Percentiles rank a stretch among this genome's conserved stretches.
These are phyloP conservation scores for Erigeron canadensis DNA, from an alignment of 129 eudicot species.

Conservation along the genomic window DNA sequence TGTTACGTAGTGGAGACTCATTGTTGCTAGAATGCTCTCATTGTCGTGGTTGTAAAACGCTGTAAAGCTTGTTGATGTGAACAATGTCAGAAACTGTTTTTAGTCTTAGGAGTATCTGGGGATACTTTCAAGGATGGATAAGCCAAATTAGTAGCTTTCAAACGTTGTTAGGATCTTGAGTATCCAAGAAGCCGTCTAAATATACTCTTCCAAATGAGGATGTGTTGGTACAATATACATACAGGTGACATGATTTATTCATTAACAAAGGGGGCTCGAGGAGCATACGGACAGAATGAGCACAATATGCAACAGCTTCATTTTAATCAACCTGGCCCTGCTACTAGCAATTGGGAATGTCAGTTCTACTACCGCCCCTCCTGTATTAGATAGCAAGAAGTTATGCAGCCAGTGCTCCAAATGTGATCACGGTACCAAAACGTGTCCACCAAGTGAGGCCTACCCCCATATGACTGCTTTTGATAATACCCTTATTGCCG, in stretches of 20 bases:
- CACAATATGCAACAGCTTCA: neutral
- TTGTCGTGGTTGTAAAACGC: conserved; percentile 2
- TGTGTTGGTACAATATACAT: neutral
- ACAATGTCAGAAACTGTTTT: conserved; percentile 20
- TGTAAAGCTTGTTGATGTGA: conserved; percentile 13
- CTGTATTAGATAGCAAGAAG: conserved; percentile 42
- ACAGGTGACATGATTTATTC: neutral
- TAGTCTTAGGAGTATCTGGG: conserved; percentile 5
- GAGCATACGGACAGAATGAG: conserved; percentile 18
- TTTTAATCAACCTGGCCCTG: conserved; percentile 20
- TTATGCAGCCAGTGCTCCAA: conserved; percentile 56
- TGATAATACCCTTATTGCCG: conserved; percentile 55
- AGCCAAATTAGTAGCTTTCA: conserved; percentile 8
- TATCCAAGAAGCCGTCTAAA: conserved; percentile 9
- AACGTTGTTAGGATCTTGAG: conserved; percentile 6
- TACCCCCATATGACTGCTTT: conserved; percentile 79
- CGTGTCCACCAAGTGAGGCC: conserved; percentile 69
- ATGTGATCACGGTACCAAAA: conserved; percentile 45
- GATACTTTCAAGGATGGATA: conserved; percentile 13
- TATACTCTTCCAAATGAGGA: neutral
- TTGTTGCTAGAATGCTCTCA: too few species aligned
- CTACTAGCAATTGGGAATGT: neutral
- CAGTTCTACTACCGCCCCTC: conserved; percentile 14
- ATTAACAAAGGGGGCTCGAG: neutral
- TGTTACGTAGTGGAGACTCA: too few species aligned